Conservation (phyloP, 495 filamentous ascomycete genomes). For the Bryoglossum gracile region DNA sequence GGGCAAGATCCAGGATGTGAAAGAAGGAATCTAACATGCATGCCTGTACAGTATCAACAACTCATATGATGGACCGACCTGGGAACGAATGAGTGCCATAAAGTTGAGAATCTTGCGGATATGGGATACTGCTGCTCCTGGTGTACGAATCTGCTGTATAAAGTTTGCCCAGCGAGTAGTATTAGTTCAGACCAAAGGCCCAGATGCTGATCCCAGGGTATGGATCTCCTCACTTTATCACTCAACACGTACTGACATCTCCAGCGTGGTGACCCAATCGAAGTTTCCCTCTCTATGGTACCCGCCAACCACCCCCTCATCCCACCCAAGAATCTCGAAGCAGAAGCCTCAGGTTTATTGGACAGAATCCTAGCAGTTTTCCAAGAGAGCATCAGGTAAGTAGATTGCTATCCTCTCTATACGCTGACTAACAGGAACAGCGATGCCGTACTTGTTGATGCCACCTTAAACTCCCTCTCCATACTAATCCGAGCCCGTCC, state of each 20-base stretch:
- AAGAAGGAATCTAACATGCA: slow-evolving; percentile 18
- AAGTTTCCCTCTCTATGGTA: slow-evolving; percentile 79
- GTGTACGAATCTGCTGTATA: slow-evolving; percentile 86
- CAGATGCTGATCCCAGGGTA: slow-evolving; percentile 80
- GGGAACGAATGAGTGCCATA: slow-evolving; percentile 83
- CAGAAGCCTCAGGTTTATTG: slow-evolving; percentile 80
- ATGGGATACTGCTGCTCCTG: slow-evolving; percentile 74
- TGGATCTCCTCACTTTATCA: slow-evolving; percentile 25
- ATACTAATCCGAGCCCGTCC: slow-evolving; percentile 73
- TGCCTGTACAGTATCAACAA: slow-evolving; percentile 63
- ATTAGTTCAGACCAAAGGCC: slow-evolving; percentile 79
- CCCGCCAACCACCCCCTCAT: slow-evolving; percentile 74
- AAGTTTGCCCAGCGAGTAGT: slow-evolving; percentile 94
- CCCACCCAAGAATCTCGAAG: slow-evolving; percentile 72
- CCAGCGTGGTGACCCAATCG: slow-evolving; percentile 75
- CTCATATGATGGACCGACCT: slow-evolving; percentile 65
- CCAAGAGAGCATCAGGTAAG: slow-evolving; percentile 76
- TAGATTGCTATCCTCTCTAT: slow-evolving; percentile 1
- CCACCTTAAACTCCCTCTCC: slow-evolving; percentile 81
- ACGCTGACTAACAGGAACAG: slow-evolving; percentile 35
- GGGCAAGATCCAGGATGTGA: too few relatives aligned
- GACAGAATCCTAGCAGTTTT: slow-evolving; percentile 83
- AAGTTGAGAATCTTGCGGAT: slow-evolving; percentile 80
- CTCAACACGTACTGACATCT: slow-evolving; percentile 5
- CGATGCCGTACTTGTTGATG: slow-evolving; percentile 84